Evolutionary conservation across 2,329 filamentous ascomycete genomes (phyloP), one percentile per base, ranked within the genome.

Genomic region (Cercospora sesami): DNA sequence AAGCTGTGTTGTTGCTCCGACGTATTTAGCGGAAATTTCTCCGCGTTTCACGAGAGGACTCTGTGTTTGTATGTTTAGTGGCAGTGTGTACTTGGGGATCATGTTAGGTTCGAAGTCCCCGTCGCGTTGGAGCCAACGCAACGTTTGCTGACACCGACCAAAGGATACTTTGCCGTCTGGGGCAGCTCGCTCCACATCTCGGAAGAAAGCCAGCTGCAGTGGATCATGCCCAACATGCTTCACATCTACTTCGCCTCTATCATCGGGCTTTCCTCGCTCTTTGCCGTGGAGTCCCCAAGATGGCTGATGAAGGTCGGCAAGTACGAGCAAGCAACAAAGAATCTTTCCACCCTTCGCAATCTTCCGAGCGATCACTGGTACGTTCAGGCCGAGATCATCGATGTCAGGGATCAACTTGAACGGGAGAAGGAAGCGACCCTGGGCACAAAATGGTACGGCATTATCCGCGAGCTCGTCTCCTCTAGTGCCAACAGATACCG

Each of bases 161-260:
- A 42, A 53, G 90, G 90, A 8, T 94, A 93, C 80, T 94, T 93
- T 74, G 87, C 90, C 68, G 91, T 78, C 4, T 86, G 81, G 79
- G 83, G 84, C 14, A 83, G 81, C n/a, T 80, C 83, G 28, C 77
- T 86, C 26, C 82, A 87, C 73, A 83, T 85, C 71, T 82, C 82
- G 18, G 76, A 81, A 53, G 77, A 67, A 4, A 71, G 72, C 12
- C 65, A 75, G 26, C 78, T 66, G 81, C 81, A n/a, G 75, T 84
- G 86, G 86, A 84, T 90, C 53, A 86, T 92, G 0, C 91, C 91
- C 0, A 92, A 90, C 51, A 89, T 87, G 72, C 82, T 94, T 66
- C 91, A 94, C 76, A 83, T 94, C 78, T 93, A 93, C 75, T 93
- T 94, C 75, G 89, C 91, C 2, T 86, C 86, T 4, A 79, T 94